Evolutionary conservation across 257 asterid genomes (phyloP).

Genomic region (Petunia secreta): DNA sequence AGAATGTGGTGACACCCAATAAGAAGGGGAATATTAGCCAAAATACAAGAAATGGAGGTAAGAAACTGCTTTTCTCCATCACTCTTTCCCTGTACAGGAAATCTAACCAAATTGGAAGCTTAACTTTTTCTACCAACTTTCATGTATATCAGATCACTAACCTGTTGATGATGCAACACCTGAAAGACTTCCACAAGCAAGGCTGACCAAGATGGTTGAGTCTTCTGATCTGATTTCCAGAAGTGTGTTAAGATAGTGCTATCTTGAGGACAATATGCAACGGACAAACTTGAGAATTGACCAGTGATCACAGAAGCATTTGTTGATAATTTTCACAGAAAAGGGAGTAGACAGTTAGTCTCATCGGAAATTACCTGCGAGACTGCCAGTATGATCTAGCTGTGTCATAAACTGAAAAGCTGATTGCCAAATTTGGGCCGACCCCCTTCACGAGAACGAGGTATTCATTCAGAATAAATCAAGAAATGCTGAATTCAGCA

Average conservation of each 20-base stretch:
- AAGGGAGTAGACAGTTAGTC: constrained; percentile 10
- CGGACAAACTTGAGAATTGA: background rate
- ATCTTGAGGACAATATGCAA: background rate
- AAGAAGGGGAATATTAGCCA: background rate
- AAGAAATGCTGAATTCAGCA: constrained; percentile 8
- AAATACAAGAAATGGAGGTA: background rate
- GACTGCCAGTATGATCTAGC: constrained; percentile 67
- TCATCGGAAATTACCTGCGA: constrained; percentile 51
- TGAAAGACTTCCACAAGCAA: constrained; percentile 86
- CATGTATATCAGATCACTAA: constrained; percentile 39
- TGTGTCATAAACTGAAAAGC: constrained; percentile 84
- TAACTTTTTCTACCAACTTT: background rate
- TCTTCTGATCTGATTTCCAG: constrained; percentile 65
- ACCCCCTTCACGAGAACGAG: constrained; percentile 62
- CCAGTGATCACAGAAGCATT: background rate
- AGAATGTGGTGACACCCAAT: background rate
- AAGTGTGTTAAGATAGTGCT: constrained; percentile 24
- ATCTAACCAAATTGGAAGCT: constrained; percentile 21
- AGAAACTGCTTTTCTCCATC: constrained; percentile 3
- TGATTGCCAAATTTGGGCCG: constrained; percentile 81
- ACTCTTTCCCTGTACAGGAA: constrained; percentile 8
- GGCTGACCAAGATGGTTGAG: constrained; percentile 67
- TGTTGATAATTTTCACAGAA: background rate
- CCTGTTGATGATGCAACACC: constrained; percentile 89
- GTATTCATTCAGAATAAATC: constrained; percentile 34